Evolutionary conservation across 495 filamentous ascomycete genomes (phyloP).

Genomic region (Penicillium ochrochloron): DNA sequence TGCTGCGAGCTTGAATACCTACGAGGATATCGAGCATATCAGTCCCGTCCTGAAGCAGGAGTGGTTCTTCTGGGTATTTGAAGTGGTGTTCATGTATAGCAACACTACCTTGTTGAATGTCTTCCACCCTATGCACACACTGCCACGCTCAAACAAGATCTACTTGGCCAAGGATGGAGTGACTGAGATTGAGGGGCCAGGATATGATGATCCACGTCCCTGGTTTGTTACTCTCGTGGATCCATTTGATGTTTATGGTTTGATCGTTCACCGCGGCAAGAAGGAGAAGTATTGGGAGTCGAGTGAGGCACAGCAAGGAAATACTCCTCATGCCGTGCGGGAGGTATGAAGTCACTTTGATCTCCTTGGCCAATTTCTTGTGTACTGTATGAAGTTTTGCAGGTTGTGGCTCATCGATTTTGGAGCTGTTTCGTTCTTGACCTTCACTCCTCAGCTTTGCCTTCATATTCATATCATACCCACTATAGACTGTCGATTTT

Average conservation of each 20-base stretch:
- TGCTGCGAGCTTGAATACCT: conserved; percentile 45
- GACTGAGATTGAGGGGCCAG: conserved; percentile 66
- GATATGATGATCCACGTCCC: conserved; percentile 61
- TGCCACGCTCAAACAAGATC: conserved; percentile 66
- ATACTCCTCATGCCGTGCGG: not conserved
- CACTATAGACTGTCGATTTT: not conserved
- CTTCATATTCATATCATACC: not conserved
- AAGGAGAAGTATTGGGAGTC: conserved; percentile 60
- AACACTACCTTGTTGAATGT: conserved; percentile 66
- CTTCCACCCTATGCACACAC: conserved; percentile 62
- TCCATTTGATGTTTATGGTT: conserved; percentile 68
- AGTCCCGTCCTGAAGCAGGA: conserved; percentile 66
- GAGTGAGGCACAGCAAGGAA: not conserved
- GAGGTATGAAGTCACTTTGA: conserved; percentile 1
- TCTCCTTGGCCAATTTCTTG: not conserved
- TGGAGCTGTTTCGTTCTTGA: not conserved
- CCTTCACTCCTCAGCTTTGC: not conserved
- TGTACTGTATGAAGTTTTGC: not conserved
- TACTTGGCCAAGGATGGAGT: conserved; percentile 68
- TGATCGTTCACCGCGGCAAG: conserved; percentile 56
- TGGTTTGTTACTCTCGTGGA: conserved; percentile 63
- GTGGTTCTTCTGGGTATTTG: conserved; percentile 77
- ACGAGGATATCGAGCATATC: conserved; percentile 42
- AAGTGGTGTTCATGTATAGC: conserved; percentile 64
- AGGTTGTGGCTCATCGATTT: not conserved